Evolutionary conservation across 768 basidiomycete species (phyloP).

Genomic region (Collybia sordida): DNA sequence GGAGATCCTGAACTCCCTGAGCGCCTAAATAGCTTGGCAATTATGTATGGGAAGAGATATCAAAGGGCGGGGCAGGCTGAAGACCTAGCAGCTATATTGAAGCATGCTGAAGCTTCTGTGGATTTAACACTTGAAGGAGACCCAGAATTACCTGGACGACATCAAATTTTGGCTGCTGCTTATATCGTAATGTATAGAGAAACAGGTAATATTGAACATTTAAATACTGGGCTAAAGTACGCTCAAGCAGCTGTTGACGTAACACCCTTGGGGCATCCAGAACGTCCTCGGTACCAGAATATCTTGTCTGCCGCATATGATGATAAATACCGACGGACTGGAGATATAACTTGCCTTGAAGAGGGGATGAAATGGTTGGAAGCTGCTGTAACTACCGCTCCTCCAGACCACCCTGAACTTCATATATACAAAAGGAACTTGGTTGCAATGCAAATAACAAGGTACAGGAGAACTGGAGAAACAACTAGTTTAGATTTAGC

Average conservation of each 20-base stretch:
- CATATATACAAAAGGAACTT: conserved; percentile 1
- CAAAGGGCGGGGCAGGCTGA: not conserved
- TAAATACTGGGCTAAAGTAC: not conserved
- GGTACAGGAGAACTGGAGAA: no score
- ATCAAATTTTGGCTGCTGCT: not conserved
- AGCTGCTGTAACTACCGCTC: not conserved
- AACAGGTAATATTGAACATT: not conserved
- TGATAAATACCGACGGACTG: not conserved
- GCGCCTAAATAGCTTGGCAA: not conserved
- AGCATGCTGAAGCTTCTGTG: not conserved
- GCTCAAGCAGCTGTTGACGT: not conserved
- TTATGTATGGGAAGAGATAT: not conserved
- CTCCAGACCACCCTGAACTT: conserved; percentile 1
- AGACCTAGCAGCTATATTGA: conserved; percentile 2
- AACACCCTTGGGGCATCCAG: not conserved
- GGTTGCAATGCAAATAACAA: not conserved
- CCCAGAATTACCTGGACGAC: conserved; percentile 1
- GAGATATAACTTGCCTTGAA: conserved; percentile 2
- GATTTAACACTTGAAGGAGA: not conserved
- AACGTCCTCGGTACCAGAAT: not conserved
- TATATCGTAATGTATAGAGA: not conserved
- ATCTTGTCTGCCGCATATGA: conserved; percentile 1
- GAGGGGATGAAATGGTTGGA: not conserved
- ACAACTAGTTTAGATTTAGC: no score
- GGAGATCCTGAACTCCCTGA: conserved; percentile 6